Evolutionary conservation across 768 basidiomycete genomes (phyloP).

Genomic region (Rickenella mellea): DNA sequence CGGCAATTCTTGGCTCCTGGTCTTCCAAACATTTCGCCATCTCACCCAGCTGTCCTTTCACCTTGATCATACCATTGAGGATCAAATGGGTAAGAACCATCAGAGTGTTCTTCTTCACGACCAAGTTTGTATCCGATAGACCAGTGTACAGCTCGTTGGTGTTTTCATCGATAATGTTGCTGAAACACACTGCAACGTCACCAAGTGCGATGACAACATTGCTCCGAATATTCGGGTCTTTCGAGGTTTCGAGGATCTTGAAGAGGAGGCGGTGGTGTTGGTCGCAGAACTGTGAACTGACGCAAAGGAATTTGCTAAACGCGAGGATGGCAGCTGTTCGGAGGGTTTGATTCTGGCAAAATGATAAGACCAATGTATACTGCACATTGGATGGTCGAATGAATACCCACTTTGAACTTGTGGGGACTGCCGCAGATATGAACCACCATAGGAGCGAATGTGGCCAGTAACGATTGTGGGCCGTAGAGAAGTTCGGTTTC

Average conservation of each 20-base stretch:
- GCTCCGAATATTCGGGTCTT: conserved; percentile 81
- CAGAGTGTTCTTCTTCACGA: conserved; percentile 98
- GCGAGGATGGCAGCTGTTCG: conserved; percentile 82
- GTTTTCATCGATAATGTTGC: conserved; percentile 94
- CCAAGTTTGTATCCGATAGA: conserved; percentile 73
- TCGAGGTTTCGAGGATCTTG: conserved; percentile 87
- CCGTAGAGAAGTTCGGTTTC: conserved; percentile 88
- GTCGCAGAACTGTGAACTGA: conserved; percentile 92
- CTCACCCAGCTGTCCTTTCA: conserved; percentile 97
- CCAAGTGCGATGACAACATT: conserved; percentile 98
- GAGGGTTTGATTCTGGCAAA: conserved; percentile 67
- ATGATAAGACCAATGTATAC: background rate
- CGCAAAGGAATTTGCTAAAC: conserved; percentile 93
- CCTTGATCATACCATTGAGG: conserved; percentile 98
- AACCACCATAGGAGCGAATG: conserved; percentile 86
- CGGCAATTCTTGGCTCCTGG: conserved; percentile 74
- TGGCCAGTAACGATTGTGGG: conserved; percentile 63
- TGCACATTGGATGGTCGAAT: background rate
- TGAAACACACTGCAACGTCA: conserved; percentile 97
- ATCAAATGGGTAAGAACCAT: conserved; percentile 98
- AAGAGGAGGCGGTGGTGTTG: conserved; percentile 81
- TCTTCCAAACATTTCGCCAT: conserved; percentile 99
- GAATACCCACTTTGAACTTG: conserved; percentile 66
- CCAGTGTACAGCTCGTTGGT: conserved; percentile 93
- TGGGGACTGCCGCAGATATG: conserved; percentile 87